Evolutionary conservation across 352 stramenopile species (phyloP), one percentile per base, ranked within the genome.

Genomic region (Globisporangium mamillatum): DNA sequence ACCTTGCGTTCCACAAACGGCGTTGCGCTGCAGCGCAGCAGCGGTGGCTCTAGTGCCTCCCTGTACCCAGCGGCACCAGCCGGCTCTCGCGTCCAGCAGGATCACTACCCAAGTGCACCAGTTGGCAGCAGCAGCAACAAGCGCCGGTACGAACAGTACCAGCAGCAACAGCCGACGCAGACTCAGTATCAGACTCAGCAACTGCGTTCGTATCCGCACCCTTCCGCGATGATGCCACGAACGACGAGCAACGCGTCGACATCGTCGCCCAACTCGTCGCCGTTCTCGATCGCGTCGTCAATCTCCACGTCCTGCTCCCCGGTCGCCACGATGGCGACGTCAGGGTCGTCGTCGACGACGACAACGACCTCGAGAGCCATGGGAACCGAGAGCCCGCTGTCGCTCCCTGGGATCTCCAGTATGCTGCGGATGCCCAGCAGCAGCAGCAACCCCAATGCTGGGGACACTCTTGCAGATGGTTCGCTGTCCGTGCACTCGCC

Each of bases 371-470:
- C 24, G 41, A 27, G 24, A 46, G 24, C 12, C 14, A 8, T 44
- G 2, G 14, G 38, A 6, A 64, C 44, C 1, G 59, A 64, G 36
- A 64, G 59, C 32, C 59, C 59, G 18, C 59, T 38, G 59, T 64
- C 59, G 24, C 59, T 64, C 1, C 59, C 59, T 4, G 59, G 59
- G 24, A 55, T 64, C 59, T 55, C 59, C 14, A 55, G 14, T 7
- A 56, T 64, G 59, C 24, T 64, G 41, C 59, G 24, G 1, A 41
- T 41, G 16, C 59, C 59, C 8, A 64, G 32, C 29, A 61, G 55
- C 29, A 61, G 55, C n/a, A 48, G 16, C 3, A 34, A 12, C 55
- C n/a, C 2, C 6, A 27, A 4, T 20, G 32, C 20, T 25, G 20
- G 56, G 32, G 36, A 46, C 12, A 18, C 36, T 14, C 16, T 9